These are phyloP conservation scores for Chalciporus piperatus DNA, from an alignment of 768 basidiomycete genomes.

Conservation along the genomic window DNA sequence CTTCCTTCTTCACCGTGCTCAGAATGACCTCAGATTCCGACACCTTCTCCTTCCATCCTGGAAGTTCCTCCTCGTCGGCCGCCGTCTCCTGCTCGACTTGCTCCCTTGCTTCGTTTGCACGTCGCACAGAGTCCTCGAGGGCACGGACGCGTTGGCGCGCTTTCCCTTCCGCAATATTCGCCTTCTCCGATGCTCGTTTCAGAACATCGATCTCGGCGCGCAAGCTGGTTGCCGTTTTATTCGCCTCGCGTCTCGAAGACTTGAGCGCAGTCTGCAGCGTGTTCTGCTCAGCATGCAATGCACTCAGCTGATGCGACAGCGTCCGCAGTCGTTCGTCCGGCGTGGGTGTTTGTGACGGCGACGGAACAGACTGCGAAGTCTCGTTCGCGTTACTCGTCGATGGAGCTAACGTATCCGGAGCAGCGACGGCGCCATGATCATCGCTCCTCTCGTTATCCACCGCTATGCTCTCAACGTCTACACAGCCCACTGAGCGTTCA, in stretches of 20 bases:
- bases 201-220: conserved; percentile 82
- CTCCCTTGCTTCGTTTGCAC: conserved; percentile 57
- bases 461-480: conserved; percentile 22
- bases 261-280: conserved; percentile 70
- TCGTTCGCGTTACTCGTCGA: conserved; percentile 28
- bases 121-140: conserved; percentile 84
- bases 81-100: conserved; percentile 40
- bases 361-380: conserved; percentile 15
- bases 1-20: conserved; percentile 39
- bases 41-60: conserved; percentile 40
- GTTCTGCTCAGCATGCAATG: conserved; percentile 65
- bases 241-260: conserved; percentile 72
- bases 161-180: conserved; percentile 69
- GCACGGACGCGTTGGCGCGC: conserved; percentile 84
- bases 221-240: conserved; percentile 78
- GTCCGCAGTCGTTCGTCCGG: conserved; percentile 66
- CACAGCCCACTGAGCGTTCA: conserved; percentile 3
- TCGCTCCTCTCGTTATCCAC: conserved; percentile 23
- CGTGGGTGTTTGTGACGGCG: conserved; percentile 36
- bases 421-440: conserved; percentile 8
- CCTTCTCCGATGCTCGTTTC: conserved; percentile 81
- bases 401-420: conserved; percentile 16
- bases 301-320: conserved; percentile 64
- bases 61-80: conserved; percentile 40
- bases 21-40: conserved; percentile 42